Evolutionary conservation across 345 rosid genomes (phyloP), one percentile per base, ranked within the genome.

Genomic region (Populus ilicifolia): DNA sequence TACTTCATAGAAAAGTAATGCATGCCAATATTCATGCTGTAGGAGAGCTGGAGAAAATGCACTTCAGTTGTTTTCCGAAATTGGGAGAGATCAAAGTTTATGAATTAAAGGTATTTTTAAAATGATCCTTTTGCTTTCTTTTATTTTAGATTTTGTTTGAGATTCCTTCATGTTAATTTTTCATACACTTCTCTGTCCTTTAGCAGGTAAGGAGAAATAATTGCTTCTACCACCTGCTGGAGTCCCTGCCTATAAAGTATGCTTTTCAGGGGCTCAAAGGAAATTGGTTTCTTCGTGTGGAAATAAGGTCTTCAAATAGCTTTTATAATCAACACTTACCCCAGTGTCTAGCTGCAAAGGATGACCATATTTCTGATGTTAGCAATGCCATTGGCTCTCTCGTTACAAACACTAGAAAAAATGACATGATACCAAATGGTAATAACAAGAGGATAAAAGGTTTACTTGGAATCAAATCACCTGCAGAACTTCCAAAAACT

Each of bases 1-100:
- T 25, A 44, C 43, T 18, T 46, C 50, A 46, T 0, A 13, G 50
- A 46, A 46, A 41, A 62, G 39, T 73, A 62, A 73, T 81, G 46
- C 25, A 8, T 35, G 44, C 6, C 56, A 25, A 17, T 36, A 62
- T 6, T n/a, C 1, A 1, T 79, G 63, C 33, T 86, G 87, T 80
- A 91, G 96, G 89, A 78, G 80, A 85, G 80, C 82, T 91, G 21
- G 90, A 87, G 81, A 81, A 75, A 79, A 59, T 75, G 39, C 95
- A 93, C 63, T 68, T 62, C 23, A 69, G 54, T 73, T 82, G 89
- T 74, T 87, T 87, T 79, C 88, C 90, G 5, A 61, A 72, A 59
- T 66, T 81, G 44, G 90, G 86, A 71, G 86, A 85, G 80, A 87
- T 93, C 54, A 77, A 76, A 82, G 91, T 83, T 76, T 38, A 56